Evolutionary conservation across 495 filamentous ascomycete genomes (phyloP), one percentile per base, ranked within the genome.

Genomic region (Annulohypoxylon nitens): DNA sequence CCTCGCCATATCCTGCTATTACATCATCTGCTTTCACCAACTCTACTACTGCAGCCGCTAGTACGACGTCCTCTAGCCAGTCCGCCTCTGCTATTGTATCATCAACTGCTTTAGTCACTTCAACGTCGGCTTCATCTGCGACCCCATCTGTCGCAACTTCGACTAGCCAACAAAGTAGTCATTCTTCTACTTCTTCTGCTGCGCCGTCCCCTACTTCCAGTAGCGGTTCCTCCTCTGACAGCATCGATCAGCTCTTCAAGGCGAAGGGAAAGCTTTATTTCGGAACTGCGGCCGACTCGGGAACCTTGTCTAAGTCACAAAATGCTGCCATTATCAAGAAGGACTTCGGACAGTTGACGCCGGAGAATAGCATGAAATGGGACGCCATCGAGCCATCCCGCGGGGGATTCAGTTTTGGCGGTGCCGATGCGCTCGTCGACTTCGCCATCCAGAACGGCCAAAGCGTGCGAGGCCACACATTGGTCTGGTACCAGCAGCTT

Each of bases 191-290:
- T 23, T 34, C 66, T 6, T 62, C 67, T 30, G 67, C 67, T 2
- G 23, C 51, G n/a, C 59, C 67, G 2, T 45, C 67, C 11, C 37
- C 67, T 3, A 62, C 34, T 11, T 16, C 37, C 7, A 50, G 55
- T n/a, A 43, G 23, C 25, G 54, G 65, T 34, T 39, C 55, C 4
- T 67, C 48, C 7, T 72, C 69, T 11, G 58, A 67, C 50, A 72
- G 69, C 58, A 72, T 72, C 30, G 69, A 67, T 41, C 57, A 53
- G 12, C 63, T 84, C 9, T 83, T 89, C 75, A 86, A 86, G 73
- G 83, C 83, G 57, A 86, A 87, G 79, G 86, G 89, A 64, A 90
- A 87, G 78, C 79, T 82, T 53, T 91, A 90, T 75, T 90, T 81
- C 55, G 89, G 88, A 61, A 82, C 83, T 54, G 81, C 78, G 62